Percentiles rank a stretch among this genome's conserved stretches.
These are phyloP conservation scores for Phaeosphaeriaceae sp. DNA, from an alignment of 2,329 filamentous ascomycete species.

Conservation along the genomic window DNA sequence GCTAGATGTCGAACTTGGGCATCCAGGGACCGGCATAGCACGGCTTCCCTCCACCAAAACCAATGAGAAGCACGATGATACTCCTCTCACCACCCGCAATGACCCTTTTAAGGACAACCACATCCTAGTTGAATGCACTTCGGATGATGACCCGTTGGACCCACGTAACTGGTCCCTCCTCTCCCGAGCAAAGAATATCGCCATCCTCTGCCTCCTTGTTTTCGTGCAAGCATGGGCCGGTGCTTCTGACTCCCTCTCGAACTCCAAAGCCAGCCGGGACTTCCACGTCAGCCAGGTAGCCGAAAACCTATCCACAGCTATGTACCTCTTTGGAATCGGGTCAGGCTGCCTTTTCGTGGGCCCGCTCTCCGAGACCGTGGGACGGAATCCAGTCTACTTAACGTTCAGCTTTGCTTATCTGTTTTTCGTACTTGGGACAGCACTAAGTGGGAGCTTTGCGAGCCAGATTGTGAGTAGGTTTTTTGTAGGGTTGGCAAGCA, in stretches of 20 bases:
- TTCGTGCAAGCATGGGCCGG: too few species aligned
- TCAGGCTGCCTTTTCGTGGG: constrained; percentile 10
- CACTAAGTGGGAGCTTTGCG: neutral
- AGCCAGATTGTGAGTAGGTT: constrained; percentile 8
- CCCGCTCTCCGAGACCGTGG: constrained; percentile 7
- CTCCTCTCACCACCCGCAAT: too few species aligned
- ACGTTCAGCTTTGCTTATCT: constrained; percentile 1
- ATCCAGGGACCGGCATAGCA: too few species aligned
- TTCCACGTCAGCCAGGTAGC: constrained; percentile 12
- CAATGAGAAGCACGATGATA: too few species aligned
- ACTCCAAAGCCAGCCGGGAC: constrained; percentile 3
- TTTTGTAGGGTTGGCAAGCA: constrained; percentile 10
- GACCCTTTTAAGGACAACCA: too few species aligned
- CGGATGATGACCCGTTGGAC: too few species aligned
- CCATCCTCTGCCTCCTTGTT: too few species aligned
- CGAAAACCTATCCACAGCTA: constrained; percentile 3
- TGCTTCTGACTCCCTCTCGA: neutral
- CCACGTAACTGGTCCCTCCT: too few species aligned
- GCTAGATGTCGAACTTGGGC: too few species aligned
- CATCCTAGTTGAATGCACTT: too few species aligned
- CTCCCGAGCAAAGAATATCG: too few species aligned
- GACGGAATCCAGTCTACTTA: constrained; percentile 8
- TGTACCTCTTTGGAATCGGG: constrained; percentile 13
- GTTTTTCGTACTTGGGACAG: constrained; percentile 7
- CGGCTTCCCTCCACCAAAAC: too few species aligned